Evolutionary conservation across 441 rosid species (phyloP).

Genomic region (Euphorbia schlechtendalii): DNA sequence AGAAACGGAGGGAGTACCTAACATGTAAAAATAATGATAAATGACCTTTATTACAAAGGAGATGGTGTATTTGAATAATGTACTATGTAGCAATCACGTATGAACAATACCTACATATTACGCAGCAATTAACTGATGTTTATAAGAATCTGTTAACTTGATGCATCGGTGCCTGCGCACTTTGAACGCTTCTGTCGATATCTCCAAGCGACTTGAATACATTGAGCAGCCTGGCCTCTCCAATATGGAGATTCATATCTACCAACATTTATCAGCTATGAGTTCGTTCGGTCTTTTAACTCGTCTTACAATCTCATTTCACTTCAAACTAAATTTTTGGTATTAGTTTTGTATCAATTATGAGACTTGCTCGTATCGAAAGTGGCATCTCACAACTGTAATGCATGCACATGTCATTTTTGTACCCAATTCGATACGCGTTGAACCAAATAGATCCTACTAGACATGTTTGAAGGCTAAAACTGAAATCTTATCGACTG

Average conservation of each 20-base stretch:
- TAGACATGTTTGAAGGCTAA: no score
- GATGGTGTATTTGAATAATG: background rate
- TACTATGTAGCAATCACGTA: background rate
- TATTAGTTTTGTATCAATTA: background rate
- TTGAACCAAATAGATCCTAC: no score
- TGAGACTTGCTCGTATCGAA: background rate
- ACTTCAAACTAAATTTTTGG: background rate
- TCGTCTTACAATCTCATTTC: background rate
- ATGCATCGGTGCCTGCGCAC: slow-evolving; percentile 22
- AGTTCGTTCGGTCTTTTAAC: background rate
- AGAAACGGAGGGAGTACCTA: no score
- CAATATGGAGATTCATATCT: slow-evolving; percentile 82
- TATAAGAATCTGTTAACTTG: background rate
- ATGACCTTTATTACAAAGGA: no score
- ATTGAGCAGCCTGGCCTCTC: slow-evolving; percentile 57
- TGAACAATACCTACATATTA: background rate
- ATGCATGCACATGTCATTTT: background rate
- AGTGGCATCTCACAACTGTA: no score
- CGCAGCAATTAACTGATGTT: background rate
- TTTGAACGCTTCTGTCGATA: slow-evolving; percentile 45
- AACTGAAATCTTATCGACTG: no score
- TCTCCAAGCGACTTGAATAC: slow-evolving; percentile 84
- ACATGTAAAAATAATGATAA: no score
- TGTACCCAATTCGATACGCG: no score
- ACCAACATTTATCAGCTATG: slow-evolving; percentile 4